Evolutionary conservation across 2,329 filamentous ascomycete species (phyloP).

Genomic region (Apiospora aurea): DNA sequence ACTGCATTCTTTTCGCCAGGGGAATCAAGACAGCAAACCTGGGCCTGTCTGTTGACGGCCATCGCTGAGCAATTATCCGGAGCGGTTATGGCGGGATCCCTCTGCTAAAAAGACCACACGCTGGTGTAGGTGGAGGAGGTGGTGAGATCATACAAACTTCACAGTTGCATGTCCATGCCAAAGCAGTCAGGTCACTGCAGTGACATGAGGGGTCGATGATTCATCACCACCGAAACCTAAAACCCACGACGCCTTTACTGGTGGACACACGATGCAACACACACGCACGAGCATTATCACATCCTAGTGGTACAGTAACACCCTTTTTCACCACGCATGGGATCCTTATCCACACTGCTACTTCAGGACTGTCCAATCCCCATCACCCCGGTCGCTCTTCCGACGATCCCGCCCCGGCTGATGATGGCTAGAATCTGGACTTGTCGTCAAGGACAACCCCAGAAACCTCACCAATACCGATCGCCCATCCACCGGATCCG

Average conservation of each 20-base stretch:
- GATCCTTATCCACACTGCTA: background rate
- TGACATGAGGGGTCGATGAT: slow-evolving; percentile 23
- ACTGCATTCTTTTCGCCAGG: background rate
- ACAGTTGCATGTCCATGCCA: slow-evolving; percentile 21
- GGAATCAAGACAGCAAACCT: background rate
- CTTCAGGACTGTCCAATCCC: background rate
- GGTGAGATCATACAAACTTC: slow-evolving; percentile 19
- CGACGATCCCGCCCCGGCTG: slow-evolving; percentile 1
- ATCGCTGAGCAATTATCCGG: background rate
- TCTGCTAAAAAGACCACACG: background rate
- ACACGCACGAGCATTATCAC: background rate
- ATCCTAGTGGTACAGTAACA: too few species aligned
- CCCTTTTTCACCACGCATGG: background rate
- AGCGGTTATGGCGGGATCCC: background rate
- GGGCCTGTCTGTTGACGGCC: background rate
- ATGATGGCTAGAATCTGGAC: background rate
- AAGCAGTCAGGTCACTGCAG: slow-evolving; percentile 3
- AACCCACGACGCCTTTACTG: slow-evolving; percentile 4
- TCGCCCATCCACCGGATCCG: background rate
- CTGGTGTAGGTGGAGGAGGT: background rate
- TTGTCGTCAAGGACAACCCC: background rate
- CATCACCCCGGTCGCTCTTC: background rate
- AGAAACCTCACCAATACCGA: background rate
- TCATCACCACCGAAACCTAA: slow-evolving; percentile 24
- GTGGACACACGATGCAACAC: background rate